Base-by-base conservation (phyloP, 768 basidiomycete species). In the Hygrophoropsis aurantiaca region DNA sequence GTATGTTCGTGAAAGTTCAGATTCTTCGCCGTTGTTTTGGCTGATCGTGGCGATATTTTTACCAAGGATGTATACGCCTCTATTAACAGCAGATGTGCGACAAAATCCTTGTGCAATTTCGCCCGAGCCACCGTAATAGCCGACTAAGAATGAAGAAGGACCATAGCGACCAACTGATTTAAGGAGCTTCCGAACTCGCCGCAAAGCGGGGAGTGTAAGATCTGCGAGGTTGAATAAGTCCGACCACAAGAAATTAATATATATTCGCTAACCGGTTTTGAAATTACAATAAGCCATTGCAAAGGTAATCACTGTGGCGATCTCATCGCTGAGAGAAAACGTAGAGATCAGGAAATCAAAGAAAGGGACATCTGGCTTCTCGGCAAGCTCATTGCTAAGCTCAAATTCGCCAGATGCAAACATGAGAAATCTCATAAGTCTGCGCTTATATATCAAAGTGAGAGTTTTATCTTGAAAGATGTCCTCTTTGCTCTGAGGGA, bases 51-150 rank as follows among this genome's bases (percentile, higher is more conserved):
- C 24, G 3, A 87, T 60, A 2, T 65, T 60, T 19, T 37, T 47
- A 20, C 84, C 84, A 3, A 91, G 75, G 49, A 91, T 82, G 58
- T 90, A 91, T 10, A 84, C 81, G 0, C 72, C 80, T 15, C 88
- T 86, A 40, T 72, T 74, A 25, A 98, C 94, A 2, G 95, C 95
- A 11, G 91, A 76, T 18, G 87, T 81, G 13, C 94, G 90, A 60
- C 82, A 85, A 58, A 89, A 98, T 2, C 94, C 94, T 66, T 97
- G 95, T 0, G 88, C 79, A 10, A 97, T 82, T 59, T 97, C 95
- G 4, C 95, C 95, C 0, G 86, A 75, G 16, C 93, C 90, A 15
- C 95, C 95, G 61, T 97, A 97, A 55, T 97, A 92, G 0, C 92
- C 92, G n/a, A 98, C 75, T 13, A 98, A 79, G 69, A 93, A 97